A percentile compares a stretch with the other conserved stretches of the same genome.
Conservation (phyloP, 2,329 filamentous ascomycete species). For the Neurospora sp. region DNA sequence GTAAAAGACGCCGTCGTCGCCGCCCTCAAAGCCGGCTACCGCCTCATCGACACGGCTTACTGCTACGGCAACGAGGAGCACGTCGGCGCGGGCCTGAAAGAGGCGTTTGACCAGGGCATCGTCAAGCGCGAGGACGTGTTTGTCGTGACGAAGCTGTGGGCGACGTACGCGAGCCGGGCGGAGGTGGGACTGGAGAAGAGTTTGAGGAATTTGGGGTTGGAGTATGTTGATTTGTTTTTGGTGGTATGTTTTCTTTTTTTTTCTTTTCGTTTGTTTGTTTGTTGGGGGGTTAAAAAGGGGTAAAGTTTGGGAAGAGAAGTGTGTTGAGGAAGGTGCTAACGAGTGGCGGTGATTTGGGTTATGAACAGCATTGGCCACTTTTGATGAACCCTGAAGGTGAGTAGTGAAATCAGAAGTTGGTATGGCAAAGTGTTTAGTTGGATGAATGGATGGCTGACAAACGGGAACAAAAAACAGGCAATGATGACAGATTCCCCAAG, state of each 20-base stretch:
- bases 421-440: not conserved
- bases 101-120: constrained; percentile 59
- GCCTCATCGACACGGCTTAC: constrained; percentile 61
- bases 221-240: constrained; percentile 73
- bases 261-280: not conserved
- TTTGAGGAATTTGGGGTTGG: constrained; percentile 61
- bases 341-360: not conserved
- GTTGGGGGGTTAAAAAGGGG: not conserved
- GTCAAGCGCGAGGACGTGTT: constrained; percentile 72
- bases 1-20: constrained; percentile 47
- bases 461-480: constrained; percentile 30
- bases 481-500: constrained; percentile 66
- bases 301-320: not conserved
- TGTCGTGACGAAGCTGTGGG: constrained; percentile 79
- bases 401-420: not conserved
- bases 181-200: constrained; percentile 63
- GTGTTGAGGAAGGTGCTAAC: not conserved
- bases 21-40: constrained; percentile 48
- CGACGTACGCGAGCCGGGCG: constrained; percentile 62
- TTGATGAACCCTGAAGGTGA: constrained; percentile 67
- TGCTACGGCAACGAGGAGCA: constrained; percentile 76
- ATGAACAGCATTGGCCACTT: constrained; percentile 62
- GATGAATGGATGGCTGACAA: not conserved
- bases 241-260: constrained; percentile 33
- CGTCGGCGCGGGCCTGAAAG: constrained; percentile 67